phyloP scores from a whole-genome alignment of 257 asterid genomes.

The Coffea eugenioides region DNA sequence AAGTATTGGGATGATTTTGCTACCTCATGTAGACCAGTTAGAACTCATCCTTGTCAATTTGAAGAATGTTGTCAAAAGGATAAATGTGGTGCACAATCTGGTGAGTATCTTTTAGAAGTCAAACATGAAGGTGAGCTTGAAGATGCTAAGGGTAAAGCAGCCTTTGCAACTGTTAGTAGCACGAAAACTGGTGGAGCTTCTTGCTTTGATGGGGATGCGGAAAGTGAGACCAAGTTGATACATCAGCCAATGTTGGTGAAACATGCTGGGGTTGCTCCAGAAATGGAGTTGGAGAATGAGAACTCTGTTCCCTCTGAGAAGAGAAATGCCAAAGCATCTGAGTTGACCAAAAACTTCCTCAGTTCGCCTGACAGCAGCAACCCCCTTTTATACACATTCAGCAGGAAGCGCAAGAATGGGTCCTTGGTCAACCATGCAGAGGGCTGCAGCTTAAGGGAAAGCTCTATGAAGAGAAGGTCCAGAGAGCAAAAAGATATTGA shows the following conservation, averaged over 20 bases:
- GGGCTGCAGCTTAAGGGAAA: slow-evolving; percentile 21
- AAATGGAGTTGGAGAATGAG: slow-evolving; percentile 27
- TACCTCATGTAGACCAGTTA: slow-evolving; percentile 29
- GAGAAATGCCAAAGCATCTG: slow-evolving; percentile 19
- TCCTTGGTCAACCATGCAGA: slow-evolving; percentile 29
- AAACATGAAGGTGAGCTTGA: slow-evolving; percentile 22
- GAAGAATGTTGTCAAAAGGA: slow-evolving; percentile 31
- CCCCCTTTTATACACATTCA: slow-evolving; percentile 31
- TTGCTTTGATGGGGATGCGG: slow-evolving; percentile 1
- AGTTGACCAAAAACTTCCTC: slow-evolving; percentile 13
- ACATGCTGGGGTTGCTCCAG: slow-evolving; percentile 30
- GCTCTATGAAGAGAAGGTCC: slow-evolving; percentile 19
- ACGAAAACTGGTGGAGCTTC: slow-evolving; percentile 9
- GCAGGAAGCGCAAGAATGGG: slow-evolving; percentile 49
- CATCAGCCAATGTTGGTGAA: slow-evolving; percentile 33
- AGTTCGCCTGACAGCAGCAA: slow-evolving; percentile 18
- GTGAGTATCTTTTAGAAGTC: slow-evolving; percentile 21
- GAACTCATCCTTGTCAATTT: slow-evolving; percentile 26
- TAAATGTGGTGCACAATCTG: slow-evolving; percentile 17
- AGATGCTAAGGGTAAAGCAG: slow-evolving; percentile 19
- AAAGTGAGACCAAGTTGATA: slow-evolving; percentile 28
- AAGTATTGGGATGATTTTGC: slow-evolving; percentile 48
- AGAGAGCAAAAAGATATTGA: slow-evolving; percentile 17
- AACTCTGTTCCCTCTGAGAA: slow-evolving; percentile 21
- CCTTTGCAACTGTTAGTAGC: slow-evolving; percentile 7